These are phyloP conservation scores for Talaromyces pinophilus DNA, from an alignment of 2,329 filamentous ascomycete species.

Conservation along the genomic window DNA sequence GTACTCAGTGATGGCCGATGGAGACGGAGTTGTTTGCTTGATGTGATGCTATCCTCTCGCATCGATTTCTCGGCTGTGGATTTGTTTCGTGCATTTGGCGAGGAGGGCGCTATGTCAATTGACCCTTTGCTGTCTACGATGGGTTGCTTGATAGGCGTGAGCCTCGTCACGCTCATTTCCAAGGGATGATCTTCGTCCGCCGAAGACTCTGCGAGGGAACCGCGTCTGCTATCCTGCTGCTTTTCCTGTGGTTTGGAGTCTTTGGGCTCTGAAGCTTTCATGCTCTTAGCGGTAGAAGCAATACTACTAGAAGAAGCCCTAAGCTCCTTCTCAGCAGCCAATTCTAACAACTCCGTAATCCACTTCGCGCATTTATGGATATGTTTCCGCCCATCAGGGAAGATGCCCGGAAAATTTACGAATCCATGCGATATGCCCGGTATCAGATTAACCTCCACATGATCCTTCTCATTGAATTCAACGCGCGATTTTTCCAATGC, in stretches of 20 bases:
- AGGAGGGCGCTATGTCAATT: background rate
- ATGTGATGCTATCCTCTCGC: background rate
- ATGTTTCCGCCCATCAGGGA: constrained; percentile 86
- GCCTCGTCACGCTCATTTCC: constrained; percentile 67
- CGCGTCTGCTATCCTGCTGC: constrained; percentile 48
- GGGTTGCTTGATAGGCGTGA: constrained; percentile 28
- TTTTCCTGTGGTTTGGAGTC: background rate
- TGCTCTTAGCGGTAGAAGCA: background rate
- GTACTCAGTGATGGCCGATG: background rate
- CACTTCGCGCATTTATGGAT: constrained; percentile 76
- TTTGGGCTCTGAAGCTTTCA: background rate
- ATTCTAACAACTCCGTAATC: constrained; percentile 73
- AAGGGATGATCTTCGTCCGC: constrained; percentile 79
- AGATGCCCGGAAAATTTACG: constrained; percentile 83
- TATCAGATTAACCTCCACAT: constrained; percentile 79
- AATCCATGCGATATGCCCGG: constrained; percentile 93
- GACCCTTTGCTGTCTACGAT: background rate
- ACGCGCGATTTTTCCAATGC: constrained; percentile 56
- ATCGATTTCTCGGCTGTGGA: background rate
- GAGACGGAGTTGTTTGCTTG: background rate
- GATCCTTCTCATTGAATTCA: constrained; percentile 70
- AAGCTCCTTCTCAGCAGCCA: constrained; percentile 24
- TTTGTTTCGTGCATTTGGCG: background rate
- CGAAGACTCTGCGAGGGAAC: constrained; percentile 59
- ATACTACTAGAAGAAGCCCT: constrained; percentile 28